Evolutionary conservation across 257 asterid genomes (phyloP).

Genomic region (Fraxinus americana): DNA sequence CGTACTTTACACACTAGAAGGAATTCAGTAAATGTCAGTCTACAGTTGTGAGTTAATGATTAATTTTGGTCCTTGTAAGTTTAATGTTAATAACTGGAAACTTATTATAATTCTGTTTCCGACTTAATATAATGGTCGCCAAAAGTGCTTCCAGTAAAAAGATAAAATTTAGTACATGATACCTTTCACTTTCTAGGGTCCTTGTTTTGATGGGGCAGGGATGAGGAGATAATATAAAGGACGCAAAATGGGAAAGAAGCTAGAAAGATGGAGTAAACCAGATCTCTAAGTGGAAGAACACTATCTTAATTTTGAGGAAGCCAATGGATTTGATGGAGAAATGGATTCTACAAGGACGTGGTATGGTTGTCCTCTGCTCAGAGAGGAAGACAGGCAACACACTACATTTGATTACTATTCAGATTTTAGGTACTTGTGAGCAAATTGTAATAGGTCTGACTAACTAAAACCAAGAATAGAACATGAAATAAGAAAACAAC

Average conservation of each 20-base stretch:
- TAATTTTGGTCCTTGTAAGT: background rate
- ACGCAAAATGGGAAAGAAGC: background rate
- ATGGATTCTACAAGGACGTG: background rate
- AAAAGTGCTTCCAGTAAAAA: background rate
- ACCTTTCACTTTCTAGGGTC: background rate
- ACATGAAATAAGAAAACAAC: background rate
- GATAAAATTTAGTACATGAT: background rate
- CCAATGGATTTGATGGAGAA: background rate
- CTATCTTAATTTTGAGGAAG: background rate
- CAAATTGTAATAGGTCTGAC: background rate
- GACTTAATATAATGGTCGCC: background rate
- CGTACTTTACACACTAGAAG: background rate
- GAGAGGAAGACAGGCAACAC: background rate
- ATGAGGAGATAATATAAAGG: background rate
- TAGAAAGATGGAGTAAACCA: background rate
- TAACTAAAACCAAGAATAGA: background rate
- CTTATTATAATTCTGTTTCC: background rate
- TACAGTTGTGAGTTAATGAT: background rate
- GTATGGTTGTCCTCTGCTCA: background rate
- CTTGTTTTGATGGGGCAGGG: background rate
- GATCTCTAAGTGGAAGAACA: background rate
- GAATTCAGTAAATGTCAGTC: slow-evolving; percentile 6
- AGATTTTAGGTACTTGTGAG: background rate
- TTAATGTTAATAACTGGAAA: background rate
- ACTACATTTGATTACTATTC: background rate